These are phyloP conservation scores for Solanum habrochaites DNA, from an alignment of 257 asterid species.

Conservation along the genomic window DNA sequence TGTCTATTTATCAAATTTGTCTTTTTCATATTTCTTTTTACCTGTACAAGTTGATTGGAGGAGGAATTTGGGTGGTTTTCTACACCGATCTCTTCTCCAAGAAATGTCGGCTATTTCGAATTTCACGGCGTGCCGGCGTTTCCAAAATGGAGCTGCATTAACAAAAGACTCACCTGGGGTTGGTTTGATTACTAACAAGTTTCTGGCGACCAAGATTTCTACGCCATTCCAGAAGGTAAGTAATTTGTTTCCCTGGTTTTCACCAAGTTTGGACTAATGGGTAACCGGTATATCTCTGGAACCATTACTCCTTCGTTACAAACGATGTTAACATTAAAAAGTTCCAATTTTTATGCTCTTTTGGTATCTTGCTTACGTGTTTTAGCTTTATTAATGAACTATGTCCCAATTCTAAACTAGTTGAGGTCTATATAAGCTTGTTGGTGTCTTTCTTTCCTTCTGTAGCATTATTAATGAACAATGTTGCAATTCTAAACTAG, in stretches of 20 bases:
- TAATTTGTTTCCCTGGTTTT: not conserved
- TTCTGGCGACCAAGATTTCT: slow-evolving; percentile 1
- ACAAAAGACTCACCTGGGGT: slow-evolving; percentile 3
- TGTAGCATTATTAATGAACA: not conserved
- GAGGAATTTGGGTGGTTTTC: not conserved
- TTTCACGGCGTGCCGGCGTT: slow-evolving; percentile 30
- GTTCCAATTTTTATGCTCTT: not conserved
- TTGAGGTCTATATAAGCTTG: not conserved
- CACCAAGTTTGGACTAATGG: not conserved
- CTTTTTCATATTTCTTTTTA: not conserved
- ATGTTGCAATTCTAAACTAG: not conserved
- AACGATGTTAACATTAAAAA: not conserved
- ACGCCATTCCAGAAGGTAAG: slow-evolving; percentile 23
- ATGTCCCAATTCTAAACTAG: not conserved
- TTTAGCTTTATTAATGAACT: not conserved
- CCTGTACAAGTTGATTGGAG: not conserved
- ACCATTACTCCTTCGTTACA: not conserved
- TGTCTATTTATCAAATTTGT: not conserved
- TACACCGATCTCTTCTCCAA: not conserved
- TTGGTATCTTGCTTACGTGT: not conserved
- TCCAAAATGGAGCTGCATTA: slow-evolving; percentile 29
- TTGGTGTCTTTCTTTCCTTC: not conserved
- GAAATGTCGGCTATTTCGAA: slow-evolving; percentile 38
- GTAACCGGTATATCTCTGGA: not conserved
- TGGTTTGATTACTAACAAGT: slow-evolving; percentile 2